Evolutionary conservation across 129 eudicot genomes (phyloP).

Genomic region (Tagetes patula): DNA sequence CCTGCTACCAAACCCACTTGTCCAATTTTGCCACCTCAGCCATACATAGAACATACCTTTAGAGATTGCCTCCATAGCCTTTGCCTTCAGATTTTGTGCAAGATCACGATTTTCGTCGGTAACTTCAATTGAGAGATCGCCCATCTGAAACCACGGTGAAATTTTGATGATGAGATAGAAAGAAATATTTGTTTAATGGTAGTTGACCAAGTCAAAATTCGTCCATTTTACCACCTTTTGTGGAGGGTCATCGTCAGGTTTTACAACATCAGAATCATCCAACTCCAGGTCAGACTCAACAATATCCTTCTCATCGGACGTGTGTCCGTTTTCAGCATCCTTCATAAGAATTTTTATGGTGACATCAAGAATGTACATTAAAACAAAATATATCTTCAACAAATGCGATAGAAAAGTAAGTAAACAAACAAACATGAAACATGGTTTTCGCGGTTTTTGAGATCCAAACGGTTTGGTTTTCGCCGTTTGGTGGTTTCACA

Average conservation of each 20-base stretch:
- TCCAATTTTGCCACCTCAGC: slow-evolving; percentile 3
- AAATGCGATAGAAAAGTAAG: neutral
- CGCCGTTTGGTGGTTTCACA: too few relatives aligned
- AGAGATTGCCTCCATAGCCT: slow-evolving; percentile 59
- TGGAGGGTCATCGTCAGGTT: slow-evolving; percentile 79
- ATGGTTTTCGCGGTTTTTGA: too few relatives aligned
- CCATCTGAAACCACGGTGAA: slow-evolving; percentile 56
- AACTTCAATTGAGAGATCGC: slow-evolving; percentile 64
- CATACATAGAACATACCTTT: slow-evolving; percentile 41
- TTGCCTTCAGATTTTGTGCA: slow-evolving; percentile 60
- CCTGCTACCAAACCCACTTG: slow-evolving; percentile 18
- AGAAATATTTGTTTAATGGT: neutral
- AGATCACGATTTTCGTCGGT: slow-evolving; percentile 60
- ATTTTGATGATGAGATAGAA: neutral
- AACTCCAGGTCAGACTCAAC: slow-evolving; percentile 86
- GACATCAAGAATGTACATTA: neutral
- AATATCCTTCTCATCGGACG: slow-evolving; percentile 48
- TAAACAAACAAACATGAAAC: neutral
- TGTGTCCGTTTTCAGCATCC: slow-evolving; percentile 46
- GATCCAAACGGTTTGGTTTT: too few relatives aligned
- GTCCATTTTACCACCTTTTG: slow-evolving; percentile 50
- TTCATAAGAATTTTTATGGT: slow-evolving; percentile 21
- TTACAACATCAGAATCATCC: slow-evolving; percentile 60
- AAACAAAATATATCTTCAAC: neutral
- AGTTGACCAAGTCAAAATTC: neutral